Evolutionary conservation across 352 stramenopile species (phyloP).

Genomic region (Pythium vanterpoolii): DNA sequence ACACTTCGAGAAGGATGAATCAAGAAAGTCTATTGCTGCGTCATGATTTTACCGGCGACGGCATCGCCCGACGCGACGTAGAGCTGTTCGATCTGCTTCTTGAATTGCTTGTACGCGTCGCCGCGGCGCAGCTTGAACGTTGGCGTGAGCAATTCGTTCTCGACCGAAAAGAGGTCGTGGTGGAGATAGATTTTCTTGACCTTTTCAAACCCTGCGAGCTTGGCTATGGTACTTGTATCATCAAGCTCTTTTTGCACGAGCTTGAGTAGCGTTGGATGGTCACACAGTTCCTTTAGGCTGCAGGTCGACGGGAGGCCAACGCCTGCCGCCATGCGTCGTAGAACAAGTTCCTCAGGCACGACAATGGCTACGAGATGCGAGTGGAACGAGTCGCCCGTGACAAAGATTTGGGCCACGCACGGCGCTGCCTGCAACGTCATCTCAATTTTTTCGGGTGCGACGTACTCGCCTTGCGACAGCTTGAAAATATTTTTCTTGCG

Average conservation of each 20-base stretch:
- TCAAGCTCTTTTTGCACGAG: conserved; percentile 51
- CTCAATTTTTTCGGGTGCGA: conserved; percentile 97
- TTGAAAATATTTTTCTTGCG: conserved; percentile 96
- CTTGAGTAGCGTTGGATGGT: conserved; percentile 41
- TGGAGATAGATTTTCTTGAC: conserved; percentile 90
- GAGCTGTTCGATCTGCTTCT: conserved; percentile 66
- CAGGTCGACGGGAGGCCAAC: conserved; percentile 30
- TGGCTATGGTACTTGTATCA: conserved; percentile 40
- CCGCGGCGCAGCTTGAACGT: conserved; percentile 96
- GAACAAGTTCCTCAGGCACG: conserved; percentile 67
- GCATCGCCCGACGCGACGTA: conserved; percentile 61
- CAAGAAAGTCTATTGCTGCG: conserved; percentile 14
- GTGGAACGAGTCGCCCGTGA: conserved; percentile 96
- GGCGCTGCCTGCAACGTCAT: conserved; percentile 87
- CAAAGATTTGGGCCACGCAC: conserved; percentile 94
- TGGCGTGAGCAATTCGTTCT: conserved; percentile 95
- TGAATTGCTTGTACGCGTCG: conserved; percentile 58
- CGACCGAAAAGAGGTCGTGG: conserved; percentile 87
- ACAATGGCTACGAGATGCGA: conserved; percentile 93
- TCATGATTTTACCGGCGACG: conserved; percentile 36
- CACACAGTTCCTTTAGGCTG: conserved; percentile 44
- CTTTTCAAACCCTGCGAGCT: conserved; percentile 92
- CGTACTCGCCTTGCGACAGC: conserved; percentile 94
- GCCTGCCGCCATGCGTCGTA: conserved; percentile 32
- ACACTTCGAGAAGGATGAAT: background rate